Evolutionary conservation across 2,329 filamentous ascomycete species (phyloP).

Genomic region (Chaetomium strumarium): DNA sequence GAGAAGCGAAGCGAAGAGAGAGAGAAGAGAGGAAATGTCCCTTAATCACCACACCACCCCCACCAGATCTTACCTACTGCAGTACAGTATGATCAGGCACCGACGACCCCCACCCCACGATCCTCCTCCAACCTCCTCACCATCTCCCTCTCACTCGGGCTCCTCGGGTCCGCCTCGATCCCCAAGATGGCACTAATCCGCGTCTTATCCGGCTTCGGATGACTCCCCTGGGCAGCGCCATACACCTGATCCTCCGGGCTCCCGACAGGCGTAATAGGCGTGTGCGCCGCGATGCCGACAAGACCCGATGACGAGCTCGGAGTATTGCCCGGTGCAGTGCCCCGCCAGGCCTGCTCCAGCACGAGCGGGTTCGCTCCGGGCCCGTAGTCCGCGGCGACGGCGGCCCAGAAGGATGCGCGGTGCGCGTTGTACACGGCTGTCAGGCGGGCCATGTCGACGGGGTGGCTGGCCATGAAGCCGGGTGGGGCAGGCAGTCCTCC

Average conservation of each 20-base stretch:
- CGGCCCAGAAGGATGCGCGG: conserved; percentile 65
- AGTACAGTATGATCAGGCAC: conserved; percentile 31
- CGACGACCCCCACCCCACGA: conserved; percentile 30
- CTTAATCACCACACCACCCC: too few species aligned
- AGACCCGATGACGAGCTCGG: conserved; percentile 1
- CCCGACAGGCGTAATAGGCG: conserved; percentile 49
- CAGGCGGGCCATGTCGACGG: conserved; percentile 60
- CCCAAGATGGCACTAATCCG: conserved; percentile 58
- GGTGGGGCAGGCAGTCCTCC: conserved; percentile 11
- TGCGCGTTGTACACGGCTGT: conserved; percentile 65
- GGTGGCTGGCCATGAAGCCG: conserved; percentile 27
- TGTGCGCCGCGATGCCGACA: conserved; percentile 30
- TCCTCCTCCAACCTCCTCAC: conserved; percentile 52
- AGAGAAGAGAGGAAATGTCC: not conserved
- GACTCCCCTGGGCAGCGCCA: too few species aligned
- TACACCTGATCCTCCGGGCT: conserved; percentile 46
- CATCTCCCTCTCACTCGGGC: conserved; percentile 52
- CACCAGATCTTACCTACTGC: too few species aligned
- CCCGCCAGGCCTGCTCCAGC: conserved; percentile 62
- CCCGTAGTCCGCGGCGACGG: conserved; percentile 67
- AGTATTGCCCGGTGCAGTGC: conserved; percentile 20
- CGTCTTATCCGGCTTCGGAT: conserved; percentile 45
- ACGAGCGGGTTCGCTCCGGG: conserved; percentile 53
- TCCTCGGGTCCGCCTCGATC: conserved; percentile 52
- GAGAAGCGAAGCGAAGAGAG: not conserved